A percentile compares a stretch with the other conserved stretches of the same genome.
Conservation (phyloP, 176 grass and related monocot species). For the maize (Zea mays) region DNA sequence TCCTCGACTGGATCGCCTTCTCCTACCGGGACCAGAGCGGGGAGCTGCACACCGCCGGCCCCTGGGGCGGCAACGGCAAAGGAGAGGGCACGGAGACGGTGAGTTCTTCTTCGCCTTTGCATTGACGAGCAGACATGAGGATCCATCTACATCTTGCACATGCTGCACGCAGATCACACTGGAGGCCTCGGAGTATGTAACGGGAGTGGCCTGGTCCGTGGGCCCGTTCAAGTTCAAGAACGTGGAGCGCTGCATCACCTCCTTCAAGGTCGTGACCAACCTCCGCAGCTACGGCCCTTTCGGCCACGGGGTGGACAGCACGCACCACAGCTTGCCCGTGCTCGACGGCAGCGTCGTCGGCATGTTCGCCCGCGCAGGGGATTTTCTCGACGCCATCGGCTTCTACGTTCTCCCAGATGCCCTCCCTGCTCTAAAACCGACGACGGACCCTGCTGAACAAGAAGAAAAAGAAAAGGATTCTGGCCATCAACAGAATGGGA, state of each 20-base stretch:
- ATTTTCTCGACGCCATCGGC: constrained; percentile 33
- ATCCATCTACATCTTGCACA: neutral
- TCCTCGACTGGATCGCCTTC: constrained; percentile 30
- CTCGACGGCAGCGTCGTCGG: constrained; percentile 28
- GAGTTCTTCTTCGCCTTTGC: neutral
- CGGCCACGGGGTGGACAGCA: constrained; percentile 3
- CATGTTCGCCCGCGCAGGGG: constrained; percentile 34
- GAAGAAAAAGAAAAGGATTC: neutral
- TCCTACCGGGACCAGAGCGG: constrained; percentile 3
- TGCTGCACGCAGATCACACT: neutral
- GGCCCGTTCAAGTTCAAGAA: constrained; percentile 19
- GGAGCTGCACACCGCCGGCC: constrained; percentile 10
- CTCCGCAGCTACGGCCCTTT: constrained; percentile 16
- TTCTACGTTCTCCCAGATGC: constrained; percentile 30
- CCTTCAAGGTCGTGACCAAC: constrained; percentile 23
- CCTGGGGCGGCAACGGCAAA: constrained; percentile 33
- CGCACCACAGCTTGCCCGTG: constrained; percentile 26
- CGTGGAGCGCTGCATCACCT: constrained; percentile 1
- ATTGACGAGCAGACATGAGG: neutral
- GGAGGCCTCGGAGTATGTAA: neutral
- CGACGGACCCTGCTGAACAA: neutral
- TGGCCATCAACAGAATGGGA: neutral
- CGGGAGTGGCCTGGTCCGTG: constrained; percentile 1
- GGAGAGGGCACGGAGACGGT: constrained; percentile 1
- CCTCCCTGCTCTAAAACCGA: neutral